Percentiles rank a stretch among this genome's conserved stretches.
These are phyloP conservation scores for Scalesia atractyloides DNA, from an alignment of 129 eudicot species.

Conservation along the genomic window DNA sequence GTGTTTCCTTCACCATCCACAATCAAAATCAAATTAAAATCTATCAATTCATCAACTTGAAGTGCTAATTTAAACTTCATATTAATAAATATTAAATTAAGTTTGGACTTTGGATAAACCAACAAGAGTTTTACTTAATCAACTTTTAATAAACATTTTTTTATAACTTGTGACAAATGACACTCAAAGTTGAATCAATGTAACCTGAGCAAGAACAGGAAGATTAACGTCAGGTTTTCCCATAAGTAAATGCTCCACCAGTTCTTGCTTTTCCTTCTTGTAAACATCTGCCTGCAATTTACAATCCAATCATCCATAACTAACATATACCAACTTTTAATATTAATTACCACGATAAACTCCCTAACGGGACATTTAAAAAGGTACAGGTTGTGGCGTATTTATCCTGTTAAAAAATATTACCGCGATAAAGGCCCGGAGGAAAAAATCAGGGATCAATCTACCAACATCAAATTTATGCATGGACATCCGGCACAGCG, in stretches of 20 bases:
- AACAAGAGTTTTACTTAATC: too few species aligned
- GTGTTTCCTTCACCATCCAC: slow-evolving; percentile 54
- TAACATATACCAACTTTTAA: too few species aligned
- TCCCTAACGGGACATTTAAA: too few species aligned
- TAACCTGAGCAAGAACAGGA: slow-evolving; percentile 55
- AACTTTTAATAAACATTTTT: neutral
- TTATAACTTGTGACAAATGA: slow-evolving; percentile 9
- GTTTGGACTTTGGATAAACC: neutral
- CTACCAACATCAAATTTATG: slow-evolving; percentile 41
- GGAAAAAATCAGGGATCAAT: slow-evolving; percentile 58
- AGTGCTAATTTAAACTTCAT: neutral
- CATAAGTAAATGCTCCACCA: slow-evolving; percentile 49
- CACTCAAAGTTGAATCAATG: slow-evolving; percentile 1
- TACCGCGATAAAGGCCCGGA: slow-evolving; percentile 53
- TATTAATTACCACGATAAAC: too few species aligned
- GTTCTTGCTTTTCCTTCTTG: slow-evolving; percentile 52
- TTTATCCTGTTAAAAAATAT: neutral
- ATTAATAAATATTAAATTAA: neutral
- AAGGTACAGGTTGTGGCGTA: too few species aligned
- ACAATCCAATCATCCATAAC: slow-evolving; percentile 6
- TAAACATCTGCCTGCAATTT: slow-evolving; percentile 38
- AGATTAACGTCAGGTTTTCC: slow-evolving; percentile 30
- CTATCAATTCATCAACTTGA: slow-evolving; percentile 13
- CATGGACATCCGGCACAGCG: slow-evolving; percentile 43
- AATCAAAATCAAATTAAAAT: too few species aligned